These are phyloP conservation scores for Stephania yunnanensis DNA, from an alignment of 164 flowering plant species.

Conservation along the genomic window DNA sequence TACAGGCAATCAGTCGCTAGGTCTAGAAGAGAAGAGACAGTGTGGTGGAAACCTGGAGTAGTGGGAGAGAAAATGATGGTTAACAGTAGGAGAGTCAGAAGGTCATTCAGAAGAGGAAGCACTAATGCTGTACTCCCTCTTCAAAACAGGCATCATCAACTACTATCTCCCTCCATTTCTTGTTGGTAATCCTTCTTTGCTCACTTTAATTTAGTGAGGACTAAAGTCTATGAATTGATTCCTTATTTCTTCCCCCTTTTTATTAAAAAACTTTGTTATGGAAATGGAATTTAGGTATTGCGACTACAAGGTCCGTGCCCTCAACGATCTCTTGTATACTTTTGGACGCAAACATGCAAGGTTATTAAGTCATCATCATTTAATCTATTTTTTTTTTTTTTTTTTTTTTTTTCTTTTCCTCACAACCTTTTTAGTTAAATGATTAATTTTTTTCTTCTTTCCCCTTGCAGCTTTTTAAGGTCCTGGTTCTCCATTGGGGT, in stretches of 20 bases:
- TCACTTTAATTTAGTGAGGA: not conserved
- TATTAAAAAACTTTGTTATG: not conserved
- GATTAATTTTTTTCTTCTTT: not conserved
- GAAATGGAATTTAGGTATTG: conserved; percentile 32
- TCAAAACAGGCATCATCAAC: conserved; percentile 7
- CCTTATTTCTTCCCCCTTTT: not conserved
- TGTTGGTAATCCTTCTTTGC: conserved; percentile 19
- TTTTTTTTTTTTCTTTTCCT: not conserved
- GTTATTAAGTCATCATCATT: conserved; percentile 4
- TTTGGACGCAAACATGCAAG: conserved; percentile 41
- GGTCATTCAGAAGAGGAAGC: conserved; percentile 20
- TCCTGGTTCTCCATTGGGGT: conserved; percentile 61
- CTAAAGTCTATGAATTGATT: not conserved
- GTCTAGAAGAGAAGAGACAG: no score
- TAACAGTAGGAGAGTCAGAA: conserved; percentile 35
- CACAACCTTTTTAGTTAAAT: not conserved
- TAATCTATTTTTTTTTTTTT: not conserved
- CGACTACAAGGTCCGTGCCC: conserved; percentile 37
- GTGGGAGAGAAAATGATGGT: not conserved
- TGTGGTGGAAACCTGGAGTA: no score
- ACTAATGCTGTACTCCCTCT: conserved; percentile 24
- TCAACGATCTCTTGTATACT: conserved; percentile 37
- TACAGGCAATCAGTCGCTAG: no score
- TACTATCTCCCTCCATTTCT: conserved; percentile 24
- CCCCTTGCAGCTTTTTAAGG: conserved; percentile 21